These are phyloP conservation scores for Ophiostoma tasmaniense DNA, from an alignment of 2,329 filamentous ascomycete species.

Conservation along the genomic window DNA sequence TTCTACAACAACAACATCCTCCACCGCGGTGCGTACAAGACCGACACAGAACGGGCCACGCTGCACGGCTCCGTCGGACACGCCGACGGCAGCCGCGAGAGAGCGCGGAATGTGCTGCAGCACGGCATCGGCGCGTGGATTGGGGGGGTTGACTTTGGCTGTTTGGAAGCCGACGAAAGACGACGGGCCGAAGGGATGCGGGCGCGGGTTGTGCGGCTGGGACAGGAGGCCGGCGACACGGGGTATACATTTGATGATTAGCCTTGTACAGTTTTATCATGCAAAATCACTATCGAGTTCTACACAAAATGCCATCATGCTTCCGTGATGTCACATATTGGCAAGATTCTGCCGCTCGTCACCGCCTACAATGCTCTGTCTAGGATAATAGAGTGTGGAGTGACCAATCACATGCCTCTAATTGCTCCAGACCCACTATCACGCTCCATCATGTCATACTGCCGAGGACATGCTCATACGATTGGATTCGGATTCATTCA, in stretches of 20 bases:
- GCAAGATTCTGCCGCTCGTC: too few species aligned
- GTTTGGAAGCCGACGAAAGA: constrained; percentile 26
- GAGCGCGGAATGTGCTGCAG: constrained; percentile 66
- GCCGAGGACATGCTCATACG: too few species aligned
- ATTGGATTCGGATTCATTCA: too few species aligned
- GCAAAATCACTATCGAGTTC: too few species aligned
- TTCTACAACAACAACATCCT: constrained; percentile 91
- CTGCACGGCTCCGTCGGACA: constrained; percentile 65
- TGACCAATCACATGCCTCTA: too few species aligned
- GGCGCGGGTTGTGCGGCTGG: constrained; percentile 52
- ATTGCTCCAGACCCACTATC: too few species aligned
- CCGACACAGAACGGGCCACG: constrained; percentile 54
- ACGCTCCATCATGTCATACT: too few species aligned
- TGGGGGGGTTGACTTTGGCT: constrained; percentile 46
- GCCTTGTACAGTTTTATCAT: too few species aligned
- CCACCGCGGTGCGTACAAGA: constrained; percentile 60
- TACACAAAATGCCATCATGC: too few species aligned
- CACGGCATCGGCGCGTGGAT: constrained; percentile 65
- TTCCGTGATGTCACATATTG: too few species aligned
- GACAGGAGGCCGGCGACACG: constrained; percentile 49
- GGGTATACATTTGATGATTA: constrained; percentile 54
- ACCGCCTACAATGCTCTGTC: too few species aligned
- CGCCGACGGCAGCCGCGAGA: constrained; percentile 41
- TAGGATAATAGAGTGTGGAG: too few species aligned
- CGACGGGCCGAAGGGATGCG: constrained; percentile 57